These are phyloP conservation scores for Termitomyces sp. DNA, from an alignment of 768 basidiomycete genomes.

Conservation along the genomic window DNA sequence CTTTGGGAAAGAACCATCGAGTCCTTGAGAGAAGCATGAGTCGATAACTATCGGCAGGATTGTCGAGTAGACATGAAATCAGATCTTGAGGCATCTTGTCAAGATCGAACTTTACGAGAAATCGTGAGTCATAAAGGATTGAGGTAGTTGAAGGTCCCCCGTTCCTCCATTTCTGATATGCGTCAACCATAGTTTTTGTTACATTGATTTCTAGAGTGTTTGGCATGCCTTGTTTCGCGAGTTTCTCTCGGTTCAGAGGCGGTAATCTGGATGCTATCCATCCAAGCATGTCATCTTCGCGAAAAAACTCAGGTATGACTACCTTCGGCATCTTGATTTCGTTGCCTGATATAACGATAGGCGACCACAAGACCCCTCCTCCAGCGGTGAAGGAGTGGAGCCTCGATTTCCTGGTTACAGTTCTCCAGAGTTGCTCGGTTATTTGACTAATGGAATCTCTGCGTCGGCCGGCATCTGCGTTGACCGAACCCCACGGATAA, in stretches of 20 bases:
- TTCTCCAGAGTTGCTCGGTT: constrained; percentile 39
- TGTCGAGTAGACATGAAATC: constrained; percentile 17
- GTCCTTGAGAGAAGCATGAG: constrained; percentile 32
- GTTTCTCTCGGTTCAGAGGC: constrained; percentile 29
- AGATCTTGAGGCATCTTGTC: constrained; percentile 35
- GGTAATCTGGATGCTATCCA: constrained; percentile 66
- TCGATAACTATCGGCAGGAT: constrained; percentile 10
- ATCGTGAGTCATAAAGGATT: constrained; percentile 63
- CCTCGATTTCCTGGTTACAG: constrained; percentile 18
- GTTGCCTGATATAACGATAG: constrained; percentile 31
- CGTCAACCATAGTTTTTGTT: constrained; percentile 24
- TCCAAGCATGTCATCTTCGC: constrained; percentile 23
- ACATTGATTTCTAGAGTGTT: constrained; percentile 34
- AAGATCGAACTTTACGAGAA: constrained; percentile 44
- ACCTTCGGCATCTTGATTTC: constrained; percentile 16
- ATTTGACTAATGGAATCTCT: constrained; percentile 40
- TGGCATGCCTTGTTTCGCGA: constrained; percentile 16
- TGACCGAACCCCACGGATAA: constrained; percentile 68
- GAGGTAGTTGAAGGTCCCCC: constrained; percentile 21
- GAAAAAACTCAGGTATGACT: constrained; percentile 2
- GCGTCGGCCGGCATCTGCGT: constrained; percentile 55
- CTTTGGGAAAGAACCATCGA: constrained; percentile 43
- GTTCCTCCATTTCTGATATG: constrained; percentile 11
- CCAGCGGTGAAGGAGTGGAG: constrained; percentile 45
- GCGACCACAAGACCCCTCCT: constrained; percentile 59